A percentile compares a stretch with the other conserved stretches of the same genome.
These are phyloP conservation scores for Fusarium sterilihyphosum DNA, from an alignment of 2,329 filamentous ascomycete species.

Conservation along the genomic window DNA sequence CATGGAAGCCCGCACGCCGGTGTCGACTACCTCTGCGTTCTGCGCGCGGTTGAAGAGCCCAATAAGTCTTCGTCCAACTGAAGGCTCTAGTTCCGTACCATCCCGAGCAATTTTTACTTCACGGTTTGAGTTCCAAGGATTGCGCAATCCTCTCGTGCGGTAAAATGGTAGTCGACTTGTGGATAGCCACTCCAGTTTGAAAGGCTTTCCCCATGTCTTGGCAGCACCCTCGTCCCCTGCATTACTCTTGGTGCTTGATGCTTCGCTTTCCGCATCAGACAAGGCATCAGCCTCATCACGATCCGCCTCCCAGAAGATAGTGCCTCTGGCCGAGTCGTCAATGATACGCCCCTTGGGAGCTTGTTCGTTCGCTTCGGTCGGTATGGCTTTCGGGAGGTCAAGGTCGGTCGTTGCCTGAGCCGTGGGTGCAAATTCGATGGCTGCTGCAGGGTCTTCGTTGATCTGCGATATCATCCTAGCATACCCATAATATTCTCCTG, in stretches of 20 bases:
- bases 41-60: slow-evolving; percentile 77
- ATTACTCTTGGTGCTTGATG: slow-evolving; percentile 52
- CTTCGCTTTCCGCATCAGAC: slow-evolving; percentile 53
- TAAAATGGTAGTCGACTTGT: slow-evolving; percentile 88
- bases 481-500: slow-evolving; percentile 96
- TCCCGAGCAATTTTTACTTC: slow-evolving; percentile 97
- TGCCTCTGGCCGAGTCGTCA: slow-evolving; percentile 91
- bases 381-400: slow-evolving; percentile 81
- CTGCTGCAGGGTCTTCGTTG: slow-evolving; percentile 76
- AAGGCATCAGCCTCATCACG: slow-evolving; percentile 61
- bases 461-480: slow-evolving; percentile 90
- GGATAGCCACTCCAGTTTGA: slow-evolving; percentile 90
- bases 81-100: slow-evolving; percentile 90
- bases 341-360: slow-evolving; percentile 88
- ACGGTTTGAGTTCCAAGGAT: slow-evolving; percentile 94
- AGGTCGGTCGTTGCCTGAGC: slow-evolving; percentile 66
- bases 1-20: slow-evolving; percentile 47
- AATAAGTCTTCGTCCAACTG: slow-evolving; percentile 78
- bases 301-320: slow-evolving; percentile 95
- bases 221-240: slow-evolving; percentile 55
- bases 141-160: slow-evolving; percentile 84
- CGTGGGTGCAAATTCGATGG: slow-evolving; percentile 75
- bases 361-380: slow-evolving; percentile 79
- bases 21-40: slow-evolving; percentile 48
- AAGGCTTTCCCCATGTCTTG: slow-evolving; percentile 89